Base-by-base conservation (phyloP, 495 filamentous ascomycete genomes). In the Penicillium arizonense region DNA sequence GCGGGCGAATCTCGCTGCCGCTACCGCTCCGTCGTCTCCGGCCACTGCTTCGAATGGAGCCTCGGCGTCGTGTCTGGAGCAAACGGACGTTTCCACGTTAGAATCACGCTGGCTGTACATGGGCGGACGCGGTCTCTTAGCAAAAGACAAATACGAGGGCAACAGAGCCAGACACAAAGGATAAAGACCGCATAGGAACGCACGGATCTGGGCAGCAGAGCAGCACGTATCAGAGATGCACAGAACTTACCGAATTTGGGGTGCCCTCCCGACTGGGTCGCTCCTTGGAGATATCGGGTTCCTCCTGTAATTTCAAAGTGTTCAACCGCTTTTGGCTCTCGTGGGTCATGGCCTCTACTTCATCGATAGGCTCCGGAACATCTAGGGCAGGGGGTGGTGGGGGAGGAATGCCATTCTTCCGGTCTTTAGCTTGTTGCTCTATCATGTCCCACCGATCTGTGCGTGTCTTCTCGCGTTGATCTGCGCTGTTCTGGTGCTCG, bases 401-500 rank as follows among this genome's bases (percentile, higher is more conserved):
- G n/a, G 59, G 68, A 30, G 67, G 63, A 52, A 74, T 73, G 14
- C 77, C 81, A 52, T 86, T 86, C 71, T 81, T 77, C 48, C 75
- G 63, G 48, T 83, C 77, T 52, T 85, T 86, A 52, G 95, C 91
- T 67, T 87, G 83, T 47, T 95, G 87, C 41, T 85, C 76, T 21
- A 99, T 77, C 56, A 85, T 82, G 26, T 92, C 90, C 94, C 94
- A 99, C 58, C 92, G 87, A 43, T 81, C 82, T 61, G 91, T 80
- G 49, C 94, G 85, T 36, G 81, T 75, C 55, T 84, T 82, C 62
- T 95, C 83, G 30, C 90, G 81, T 35, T 92, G 79, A 1, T 90
- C 85, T 12, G 90, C 89, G 55, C 82, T 90, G 68, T 91, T 94
- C 71, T 97, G 93, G 55, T 91, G 85, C 65, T 97, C 94, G n/a